phyloP scores from a whole-genome alignment of 2,329 filamentous ascomycete genomes.

The Alternaria triticina region DNA sequence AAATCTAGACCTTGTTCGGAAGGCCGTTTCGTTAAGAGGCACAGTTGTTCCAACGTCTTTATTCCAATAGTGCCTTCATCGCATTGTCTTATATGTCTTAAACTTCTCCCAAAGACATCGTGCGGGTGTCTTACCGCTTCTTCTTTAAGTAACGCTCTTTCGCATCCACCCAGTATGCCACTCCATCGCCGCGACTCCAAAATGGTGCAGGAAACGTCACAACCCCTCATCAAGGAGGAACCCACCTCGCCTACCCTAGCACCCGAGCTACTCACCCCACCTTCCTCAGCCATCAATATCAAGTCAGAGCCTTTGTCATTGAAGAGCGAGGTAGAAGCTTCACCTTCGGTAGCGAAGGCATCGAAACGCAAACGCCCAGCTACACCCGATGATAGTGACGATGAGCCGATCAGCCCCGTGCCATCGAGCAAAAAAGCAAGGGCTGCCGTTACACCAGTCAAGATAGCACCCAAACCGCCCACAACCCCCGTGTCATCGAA shows the following conservation, averaged over 20 bases:
- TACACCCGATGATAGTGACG: background rate
- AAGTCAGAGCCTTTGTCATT: background rate
- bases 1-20: background rate
- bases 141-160: background rate
- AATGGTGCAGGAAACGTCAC: background rate
- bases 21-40: background rate
- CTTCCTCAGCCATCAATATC: background rate
- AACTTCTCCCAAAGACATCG: background rate
- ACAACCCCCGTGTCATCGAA: background rate
- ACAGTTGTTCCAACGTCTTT: background rate
- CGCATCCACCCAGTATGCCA: background rate
- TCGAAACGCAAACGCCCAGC: background rate
- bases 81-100: background rate
- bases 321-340: background rate
- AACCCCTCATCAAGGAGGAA: background rate
- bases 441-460: background rate
- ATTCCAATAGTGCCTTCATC: background rate
- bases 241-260: background rate
- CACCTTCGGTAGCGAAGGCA: background rate
- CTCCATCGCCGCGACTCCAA: background rate
- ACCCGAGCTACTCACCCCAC: background rate
- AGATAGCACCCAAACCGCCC: background rate
- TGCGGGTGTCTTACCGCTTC: background rate
- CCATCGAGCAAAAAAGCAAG: background rate
- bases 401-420: background rate